Conservation (phyloP, 2,329 filamentous ascomycete genomes). For the Fusarium piperis region DNA sequence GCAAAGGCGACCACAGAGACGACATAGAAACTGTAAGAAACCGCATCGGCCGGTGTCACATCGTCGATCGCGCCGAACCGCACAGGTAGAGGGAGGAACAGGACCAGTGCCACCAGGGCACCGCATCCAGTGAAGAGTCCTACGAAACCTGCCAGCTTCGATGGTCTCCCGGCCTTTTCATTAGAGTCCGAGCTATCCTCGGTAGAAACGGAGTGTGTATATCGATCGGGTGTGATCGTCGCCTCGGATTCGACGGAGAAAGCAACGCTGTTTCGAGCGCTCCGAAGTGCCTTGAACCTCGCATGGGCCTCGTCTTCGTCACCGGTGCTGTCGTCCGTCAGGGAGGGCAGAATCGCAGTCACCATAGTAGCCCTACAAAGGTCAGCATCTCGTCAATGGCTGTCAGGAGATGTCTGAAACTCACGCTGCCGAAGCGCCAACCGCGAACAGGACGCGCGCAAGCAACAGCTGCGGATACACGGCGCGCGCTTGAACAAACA, state of each 20-base stretch:
- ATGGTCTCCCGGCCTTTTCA: conserved; percentile 56
- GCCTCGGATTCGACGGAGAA: conserved; percentile 77
- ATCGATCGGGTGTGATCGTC: conserved; percentile 77
- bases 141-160: conserved; percentile 83
- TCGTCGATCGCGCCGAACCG: conserved; percentile 76
- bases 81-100: conserved; percentile 90
- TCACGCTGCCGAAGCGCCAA: conserved; percentile 89
- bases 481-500: conserved; percentile 86
- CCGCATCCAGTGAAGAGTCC: conserved; percentile 93
- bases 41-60: conserved; percentile 76
- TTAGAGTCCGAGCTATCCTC: conserved; percentile 39
- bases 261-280: conserved; percentile 66
- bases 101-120: conserved; percentile 80
- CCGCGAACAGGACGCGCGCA: conserved; percentile 85
- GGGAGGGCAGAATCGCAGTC: conserved; percentile 85
- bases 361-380: conserved; percentile 84
- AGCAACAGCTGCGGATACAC: conserved; percentile 90
- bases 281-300: conserved; percentile 50
- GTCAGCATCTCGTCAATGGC: conserved; percentile 19
- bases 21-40: conserved; percentile 87
- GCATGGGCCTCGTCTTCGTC: conserved; percentile 39
- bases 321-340: conserved; percentile 62
- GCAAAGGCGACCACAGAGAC: conserved; percentile 78
- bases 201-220: conserved; percentile 51
- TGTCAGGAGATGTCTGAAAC: conserved; percentile 35